Evolutionary conservation across 352 stramenopile species (phyloP).

Genomic region (Globisporangium abappressorium): DNA sequence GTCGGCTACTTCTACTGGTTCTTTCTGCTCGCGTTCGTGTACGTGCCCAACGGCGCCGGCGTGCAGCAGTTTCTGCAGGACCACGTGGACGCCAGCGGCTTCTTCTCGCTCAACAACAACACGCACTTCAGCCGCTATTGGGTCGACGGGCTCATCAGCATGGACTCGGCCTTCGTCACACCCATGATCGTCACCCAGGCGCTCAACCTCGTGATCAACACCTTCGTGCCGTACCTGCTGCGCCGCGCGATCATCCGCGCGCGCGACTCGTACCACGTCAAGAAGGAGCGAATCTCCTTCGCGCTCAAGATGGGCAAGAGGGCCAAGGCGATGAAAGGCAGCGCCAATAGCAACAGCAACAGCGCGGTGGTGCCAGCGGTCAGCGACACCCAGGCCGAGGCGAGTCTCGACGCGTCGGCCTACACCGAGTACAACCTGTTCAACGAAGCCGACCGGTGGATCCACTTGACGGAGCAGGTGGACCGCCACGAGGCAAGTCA

Average conservation of each 20-base stretch:
- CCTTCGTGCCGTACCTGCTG: conserved; percentile 55
- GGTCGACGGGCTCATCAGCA: conserved; percentile 51
- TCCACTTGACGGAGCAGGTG: conserved; percentile 27
- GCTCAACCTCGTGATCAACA: conserved; percentile 67
- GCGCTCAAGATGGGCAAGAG: conserved; percentile 24
- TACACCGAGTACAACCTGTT: conserved; percentile 20
- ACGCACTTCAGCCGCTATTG: conserved; percentile 60
- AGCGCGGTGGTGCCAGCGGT: neutral
- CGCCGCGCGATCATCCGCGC: conserved; percentile 43
- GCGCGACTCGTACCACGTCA: conserved; percentile 52
- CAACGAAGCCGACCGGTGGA: conserved; percentile 26
- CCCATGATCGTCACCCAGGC: conserved; percentile 70
- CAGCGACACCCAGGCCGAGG: conserved; percentile 7
- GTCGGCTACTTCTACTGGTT: conserved; percentile 78
- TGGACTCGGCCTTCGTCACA: conserved; percentile 66
- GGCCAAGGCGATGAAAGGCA: neutral
- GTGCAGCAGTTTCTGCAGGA: conserved; percentile 45
- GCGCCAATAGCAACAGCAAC: neutral
- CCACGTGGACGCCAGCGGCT: conserved; percentile 32
- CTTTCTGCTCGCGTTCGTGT: conserved; percentile 57
- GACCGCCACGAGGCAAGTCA: conserved; percentile 30
- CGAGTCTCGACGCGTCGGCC: conserved; percentile 14
- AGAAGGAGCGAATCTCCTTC: conserved; percentile 38
- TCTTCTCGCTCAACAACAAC: conserved; percentile 37
- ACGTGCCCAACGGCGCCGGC: conserved; percentile 50